A percentile compares a stretch with the other conserved stretches of the same genome.
These are phyloP conservation scores for Aspergillus ochraceus DNA, from an alignment of 2,329 filamentous ascomycete genomes.

Conservation along the genomic window DNA sequence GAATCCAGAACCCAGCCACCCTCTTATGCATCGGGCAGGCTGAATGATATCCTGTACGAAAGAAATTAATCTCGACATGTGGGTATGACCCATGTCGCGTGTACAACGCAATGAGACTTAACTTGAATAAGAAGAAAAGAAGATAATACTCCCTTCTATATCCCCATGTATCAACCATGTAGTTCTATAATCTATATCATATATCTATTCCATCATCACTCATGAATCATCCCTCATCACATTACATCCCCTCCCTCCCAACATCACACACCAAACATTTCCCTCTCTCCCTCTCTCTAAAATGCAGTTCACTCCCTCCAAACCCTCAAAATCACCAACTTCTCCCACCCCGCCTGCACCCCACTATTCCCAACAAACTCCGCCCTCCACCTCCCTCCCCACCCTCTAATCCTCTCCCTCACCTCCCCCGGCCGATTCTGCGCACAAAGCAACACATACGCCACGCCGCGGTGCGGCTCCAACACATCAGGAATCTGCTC, in stretches of 20 bases:
- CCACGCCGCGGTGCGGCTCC: constrained; percentile 67
- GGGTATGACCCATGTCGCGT: not conserved
- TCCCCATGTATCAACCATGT: not conserved
- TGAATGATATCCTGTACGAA: not conserved
- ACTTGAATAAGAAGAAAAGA: not conserved
- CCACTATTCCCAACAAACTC: constrained; percentile 81
- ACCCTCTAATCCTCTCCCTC: constrained; percentile 59
- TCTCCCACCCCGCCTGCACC: constrained; percentile 91
- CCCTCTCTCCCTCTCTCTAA: not conserved
- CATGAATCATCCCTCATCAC: not conserved
- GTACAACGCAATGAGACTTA: not conserved
- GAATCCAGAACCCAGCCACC: not conserved
- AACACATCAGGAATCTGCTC: constrained; percentile 66
- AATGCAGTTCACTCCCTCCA: constrained; percentile 55
- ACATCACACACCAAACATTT: too few relatives aligned
- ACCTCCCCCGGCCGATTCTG: constrained; percentile 83
- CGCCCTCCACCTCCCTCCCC: constrained; percentile 67
- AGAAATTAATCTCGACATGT: not conserved
- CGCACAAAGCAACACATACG: constrained; percentile 85
- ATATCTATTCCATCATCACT: not conserved
- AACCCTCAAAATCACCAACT: constrained; percentile 82
- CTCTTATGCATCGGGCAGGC: not conserved
- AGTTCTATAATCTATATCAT: not conserved
- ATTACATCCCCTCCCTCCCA: too few relatives aligned
- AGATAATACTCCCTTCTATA: not conserved